Percentiles rank a stretch among this genome's conserved stretches.
Conservation (phyloP, 371 early-diverging fungal genomes). For the Rhizopus arrhizus region DNA sequence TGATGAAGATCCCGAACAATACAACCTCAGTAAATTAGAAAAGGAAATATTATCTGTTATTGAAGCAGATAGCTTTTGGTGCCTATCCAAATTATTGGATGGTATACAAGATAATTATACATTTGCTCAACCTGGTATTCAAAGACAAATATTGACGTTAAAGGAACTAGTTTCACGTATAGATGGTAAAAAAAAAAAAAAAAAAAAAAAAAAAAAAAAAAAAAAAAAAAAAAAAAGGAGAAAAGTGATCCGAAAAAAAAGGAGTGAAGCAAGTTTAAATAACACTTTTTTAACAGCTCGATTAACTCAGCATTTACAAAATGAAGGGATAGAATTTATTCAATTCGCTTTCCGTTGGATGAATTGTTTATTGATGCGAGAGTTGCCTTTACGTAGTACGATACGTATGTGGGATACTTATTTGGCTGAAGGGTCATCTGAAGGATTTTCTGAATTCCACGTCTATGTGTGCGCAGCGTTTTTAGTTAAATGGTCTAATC, state of each 20-base stretch:
- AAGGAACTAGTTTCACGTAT: constrained; percentile 90
- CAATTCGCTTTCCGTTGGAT: constrained; percentile 99
- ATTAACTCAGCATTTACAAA: constrained; percentile 78
- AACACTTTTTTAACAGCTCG: constrained; percentile 53
- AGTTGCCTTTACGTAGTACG: constrained; percentile 80
- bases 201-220: neutral
- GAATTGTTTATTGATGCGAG: constrained; percentile 98
- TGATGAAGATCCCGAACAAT: constrained; percentile 72
- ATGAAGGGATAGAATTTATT: constrained; percentile 92
- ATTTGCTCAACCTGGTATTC: constrained; percentile 95
- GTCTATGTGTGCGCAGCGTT: constrained; percentile 98
- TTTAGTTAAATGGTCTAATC: constrained; percentile 89
- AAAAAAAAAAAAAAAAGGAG: neutral
- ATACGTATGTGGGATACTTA: constrained; percentile 99
- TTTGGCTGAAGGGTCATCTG: constrained; percentile 81
- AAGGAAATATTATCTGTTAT: constrained; percentile 66
- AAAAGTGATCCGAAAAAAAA: neutral
- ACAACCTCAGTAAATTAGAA: constrained; percentile 63
- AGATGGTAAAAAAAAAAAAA: constrained; percentile 62
- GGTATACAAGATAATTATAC: constrained; percentile 98
- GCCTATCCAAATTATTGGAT: constrained; percentile 91
- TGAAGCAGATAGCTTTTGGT: constrained; percentile 97
- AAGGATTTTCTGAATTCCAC: constrained; percentile 94
- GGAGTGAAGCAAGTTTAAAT: too few species aligned
- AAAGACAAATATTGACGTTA: constrained; percentile 83